phyloP scores from a whole-genome alignment of 2,329 filamentous ascomycete genomes.

The Arthrobotrys conoides region DNA sequence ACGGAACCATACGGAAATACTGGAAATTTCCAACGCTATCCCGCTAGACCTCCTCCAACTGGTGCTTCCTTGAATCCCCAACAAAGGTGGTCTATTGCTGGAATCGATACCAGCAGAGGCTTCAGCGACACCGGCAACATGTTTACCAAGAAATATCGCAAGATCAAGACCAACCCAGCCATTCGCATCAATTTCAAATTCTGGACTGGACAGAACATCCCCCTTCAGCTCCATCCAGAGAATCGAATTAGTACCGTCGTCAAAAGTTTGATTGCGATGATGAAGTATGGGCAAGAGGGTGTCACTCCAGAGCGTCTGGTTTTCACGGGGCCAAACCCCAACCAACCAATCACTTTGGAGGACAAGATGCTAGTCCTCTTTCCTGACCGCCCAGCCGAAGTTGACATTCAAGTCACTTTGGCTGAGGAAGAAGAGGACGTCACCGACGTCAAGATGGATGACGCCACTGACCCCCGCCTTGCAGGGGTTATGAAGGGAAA shows the following conservation, averaged over 20 bases:
- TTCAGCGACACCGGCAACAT: background rate
- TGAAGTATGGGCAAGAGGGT: constrained; percentile 1
- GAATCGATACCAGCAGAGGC: background rate
- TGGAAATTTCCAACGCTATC: background rate
- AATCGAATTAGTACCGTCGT: constrained; percentile 15
- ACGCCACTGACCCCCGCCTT: no score
- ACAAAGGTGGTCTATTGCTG: background rate
- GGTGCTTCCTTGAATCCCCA: background rate
- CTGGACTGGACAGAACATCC: constrained; percentile 33
- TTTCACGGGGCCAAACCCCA: background rate
- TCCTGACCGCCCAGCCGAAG: constrained; percentile 2
- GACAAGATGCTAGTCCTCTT: constrained; percentile 7
- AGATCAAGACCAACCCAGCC: background rate
- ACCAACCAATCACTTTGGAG: background rate
- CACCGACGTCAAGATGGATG: background rate
- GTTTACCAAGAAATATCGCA: background rate
- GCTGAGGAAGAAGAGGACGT: background rate
- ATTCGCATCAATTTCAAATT: constrained; percentile 32
- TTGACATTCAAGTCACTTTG: background rate
- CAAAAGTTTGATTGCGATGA: constrained; percentile 2
- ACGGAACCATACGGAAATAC: background rate
- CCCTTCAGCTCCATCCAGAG: constrained; percentile 22
- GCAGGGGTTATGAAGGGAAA: background rate
- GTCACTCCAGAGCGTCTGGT: background rate
- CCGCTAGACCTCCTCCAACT: background rate